A percentile compares a stretch with the other conserved stretches of the same genome.
Evolutionary conservation across 2,329 filamentous ascomycete species (phyloP).

Genomic region (Cytospora mali): DNA sequence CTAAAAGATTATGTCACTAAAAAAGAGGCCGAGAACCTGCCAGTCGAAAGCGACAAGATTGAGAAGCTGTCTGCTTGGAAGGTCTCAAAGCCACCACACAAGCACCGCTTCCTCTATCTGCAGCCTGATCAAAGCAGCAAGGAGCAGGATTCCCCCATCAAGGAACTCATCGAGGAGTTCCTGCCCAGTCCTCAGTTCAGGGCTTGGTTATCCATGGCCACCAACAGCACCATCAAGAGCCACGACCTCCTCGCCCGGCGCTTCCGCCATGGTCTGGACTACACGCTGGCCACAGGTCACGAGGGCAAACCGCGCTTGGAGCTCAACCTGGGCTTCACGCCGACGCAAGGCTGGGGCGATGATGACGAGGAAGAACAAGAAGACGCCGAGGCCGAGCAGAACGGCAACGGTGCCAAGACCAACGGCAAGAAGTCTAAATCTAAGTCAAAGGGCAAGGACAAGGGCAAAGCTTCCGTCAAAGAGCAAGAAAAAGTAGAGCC

Average conservation of each 20-base stretch:
- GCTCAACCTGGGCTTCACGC: slow-evolving; percentile 84
- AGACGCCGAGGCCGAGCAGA: slow-evolving; percentile 43
- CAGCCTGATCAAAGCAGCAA: slow-evolving; percentile 52
- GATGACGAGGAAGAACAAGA: slow-evolving; percentile 59
- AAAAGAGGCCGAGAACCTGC: slow-evolving; percentile 57
- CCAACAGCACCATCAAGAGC: slow-evolving; percentile 71
- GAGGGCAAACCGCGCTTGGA: slow-evolving; percentile 79
- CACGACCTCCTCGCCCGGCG: slow-evolving; percentile 80
- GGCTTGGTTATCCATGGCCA: slow-evolving; percentile 86
- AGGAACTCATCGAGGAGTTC: slow-evolving; percentile 78
- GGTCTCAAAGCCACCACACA: slow-evolving; percentile 87
- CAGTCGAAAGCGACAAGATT: slow-evolving; percentile 55
- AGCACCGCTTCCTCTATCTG: slow-evolving; percentile 88
- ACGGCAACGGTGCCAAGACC: slow-evolving; percentile 37
- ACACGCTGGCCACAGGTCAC: slow-evolving; percentile 88
- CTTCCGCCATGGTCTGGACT: slow-evolving; percentile 86
- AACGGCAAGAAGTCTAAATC: slow-evolving; percentile 38
- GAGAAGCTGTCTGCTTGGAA: slow-evolving; percentile 66
- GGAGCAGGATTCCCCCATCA: slow-evolving; percentile 59
- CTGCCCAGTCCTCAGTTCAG: slow-evolving; percentile 85
- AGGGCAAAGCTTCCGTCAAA: slow-evolving; percentile 35
- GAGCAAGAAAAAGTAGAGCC: slow-evolving; percentile 35
- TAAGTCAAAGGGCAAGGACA: slow-evolving; percentile 39
- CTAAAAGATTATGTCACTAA: slow-evolving; percentile 72
- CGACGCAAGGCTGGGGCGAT: slow-evolving; percentile 81